A percentile compares a stretch with the other conserved stretches of the same genome.
These are phyloP conservation scores for Akanthomyces muscarius DNA, from an alignment of 2,329 filamentous ascomycete species.

Conservation along the genomic window DNA sequence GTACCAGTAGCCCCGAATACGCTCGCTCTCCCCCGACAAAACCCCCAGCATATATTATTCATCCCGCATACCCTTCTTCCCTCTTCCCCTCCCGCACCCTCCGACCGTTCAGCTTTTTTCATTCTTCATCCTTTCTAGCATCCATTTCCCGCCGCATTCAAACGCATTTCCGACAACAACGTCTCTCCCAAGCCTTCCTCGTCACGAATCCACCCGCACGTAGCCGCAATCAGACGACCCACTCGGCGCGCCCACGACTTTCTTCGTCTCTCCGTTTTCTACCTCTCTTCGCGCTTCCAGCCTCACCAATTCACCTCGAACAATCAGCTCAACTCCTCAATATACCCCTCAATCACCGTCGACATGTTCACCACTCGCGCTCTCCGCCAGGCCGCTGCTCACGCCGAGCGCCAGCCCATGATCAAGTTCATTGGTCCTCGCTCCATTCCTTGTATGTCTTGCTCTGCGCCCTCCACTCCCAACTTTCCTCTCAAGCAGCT, in stretches of 20 bases:
- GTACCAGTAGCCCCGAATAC: neutral
- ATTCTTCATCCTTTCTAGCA: neutral
- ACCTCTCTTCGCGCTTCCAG: neutral
- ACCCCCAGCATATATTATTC: slow-evolving; percentile 8
- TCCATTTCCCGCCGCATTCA: neutral
- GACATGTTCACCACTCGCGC: slow-evolving; percentile 53
- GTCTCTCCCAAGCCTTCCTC: neutral
- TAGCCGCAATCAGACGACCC: slow-evolving; percentile 13
- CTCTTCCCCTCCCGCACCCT: neutral
- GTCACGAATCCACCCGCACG: neutral
- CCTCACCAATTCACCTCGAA: neutral
- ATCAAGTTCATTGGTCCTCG: slow-evolving; percentile 62
- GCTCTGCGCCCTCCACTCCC: neutral
- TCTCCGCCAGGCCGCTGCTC: slow-evolving; percentile 56
- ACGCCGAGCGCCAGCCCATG: slow-evolving; percentile 56
- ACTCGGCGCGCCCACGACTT: slow-evolving; percentile 4
- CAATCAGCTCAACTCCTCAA: slow-evolving; percentile 9
- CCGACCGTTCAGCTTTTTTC: neutral
- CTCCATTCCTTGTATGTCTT: slow-evolving; percentile 50
- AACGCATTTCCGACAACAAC: neutral
- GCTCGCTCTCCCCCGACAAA: neutral
- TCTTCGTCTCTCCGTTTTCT: slow-evolving; percentile 2
- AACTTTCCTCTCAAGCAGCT: neutral
- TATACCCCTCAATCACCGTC: slow-evolving; percentile 6
- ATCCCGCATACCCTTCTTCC: neutral